Percentiles rank a stretch among this genome's conserved stretches.
phyloP scores from a whole-genome alignment of 2,329 filamentous ascomycete species.

The Pseudogymnoascus sp. region DNA sequence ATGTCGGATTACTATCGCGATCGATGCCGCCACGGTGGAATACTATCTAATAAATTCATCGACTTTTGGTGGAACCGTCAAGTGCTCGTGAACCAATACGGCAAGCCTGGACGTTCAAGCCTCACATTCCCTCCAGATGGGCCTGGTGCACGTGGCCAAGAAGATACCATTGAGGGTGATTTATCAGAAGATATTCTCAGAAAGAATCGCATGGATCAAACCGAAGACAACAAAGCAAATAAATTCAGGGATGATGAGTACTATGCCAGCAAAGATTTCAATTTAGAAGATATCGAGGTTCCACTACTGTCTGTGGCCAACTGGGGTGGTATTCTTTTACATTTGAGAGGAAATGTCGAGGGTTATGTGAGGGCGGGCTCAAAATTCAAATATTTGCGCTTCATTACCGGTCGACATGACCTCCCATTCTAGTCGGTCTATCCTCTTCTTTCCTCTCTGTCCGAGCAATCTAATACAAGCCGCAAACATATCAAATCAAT shows the following conservation, averaged over 20 bases:
- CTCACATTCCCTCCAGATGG: constrained; percentile 28
- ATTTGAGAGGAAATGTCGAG: constrained; percentile 62
- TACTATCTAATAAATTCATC: constrained; percentile 53
- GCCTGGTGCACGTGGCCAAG: constrained; percentile 15
- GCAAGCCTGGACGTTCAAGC: constrained; percentile 42
- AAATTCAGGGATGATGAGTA: not conserved
- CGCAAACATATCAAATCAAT: not conserved
- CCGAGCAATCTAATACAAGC: not conserved
- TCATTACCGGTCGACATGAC: constrained; percentile 65
- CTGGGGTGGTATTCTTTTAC: constrained; percentile 64
- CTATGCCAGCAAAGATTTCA: constrained; percentile 39
- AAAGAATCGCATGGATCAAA: constrained; percentile 34
- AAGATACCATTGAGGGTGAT: constrained; percentile 52
- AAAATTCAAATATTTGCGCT: constrained; percentile 60
- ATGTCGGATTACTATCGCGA: constrained; percentile 53
- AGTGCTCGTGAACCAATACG: constrained; percentile 63
- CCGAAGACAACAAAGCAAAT: not conserved
- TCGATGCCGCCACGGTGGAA: constrained; percentile 54
- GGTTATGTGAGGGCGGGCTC: constrained; percentile 59
- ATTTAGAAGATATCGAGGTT: constrained; percentile 59
- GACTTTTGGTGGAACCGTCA: constrained; percentile 62
- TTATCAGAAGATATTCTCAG: constrained; percentile 45
- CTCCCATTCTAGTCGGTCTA: constrained; percentile 46
- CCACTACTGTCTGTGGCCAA: constrained; percentile 62
- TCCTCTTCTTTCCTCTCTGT: not conserved